These are phyloP conservation scores for Macadamia tetraphylla DNA, from an alignment of 164 flowering plant genomes.

Conservation along the genomic window DNA sequence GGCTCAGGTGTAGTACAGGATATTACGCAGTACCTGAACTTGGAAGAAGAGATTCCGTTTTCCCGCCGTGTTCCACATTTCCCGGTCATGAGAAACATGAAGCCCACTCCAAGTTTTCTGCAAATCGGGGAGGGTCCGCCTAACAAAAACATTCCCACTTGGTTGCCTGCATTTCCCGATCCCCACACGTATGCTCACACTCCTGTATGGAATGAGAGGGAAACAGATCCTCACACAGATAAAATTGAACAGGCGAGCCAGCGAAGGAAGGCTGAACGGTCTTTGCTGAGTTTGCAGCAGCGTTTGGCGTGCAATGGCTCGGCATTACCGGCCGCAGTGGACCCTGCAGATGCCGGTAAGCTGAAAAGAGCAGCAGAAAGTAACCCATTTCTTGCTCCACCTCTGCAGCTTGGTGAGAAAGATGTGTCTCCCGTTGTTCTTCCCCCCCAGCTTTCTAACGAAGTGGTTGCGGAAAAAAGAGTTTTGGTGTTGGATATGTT, in stretches of 20 bases:
- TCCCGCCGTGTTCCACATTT: slow-evolving; percentile 61
- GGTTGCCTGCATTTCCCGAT: slow-evolving; percentile 98
- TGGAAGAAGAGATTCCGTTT: slow-evolving; percentile 68
- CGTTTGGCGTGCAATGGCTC: slow-evolving; percentile 46
- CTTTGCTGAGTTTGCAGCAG: slow-evolving; percentile 87
- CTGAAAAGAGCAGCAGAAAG: slow-evolving; percentile 18
- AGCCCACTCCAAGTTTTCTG: slow-evolving; percentile 52
- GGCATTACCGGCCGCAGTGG: slow-evolving; percentile 15
- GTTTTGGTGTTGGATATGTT: slow-evolving; percentile 61
- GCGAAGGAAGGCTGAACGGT: slow-evolving; percentile 83
- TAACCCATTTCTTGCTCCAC: slow-evolving; percentile 50
- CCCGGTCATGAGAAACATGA: slow-evolving; percentile 45
- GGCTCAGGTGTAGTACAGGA: slow-evolving; percentile 51
- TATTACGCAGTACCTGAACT: slow-evolving; percentile 33
- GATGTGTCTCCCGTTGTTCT: slow-evolving; percentile 33
- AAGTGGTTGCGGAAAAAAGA: slow-evolving; percentile 20
- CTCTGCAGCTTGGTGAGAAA: slow-evolving; percentile 44
- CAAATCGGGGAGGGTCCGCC: slow-evolving; percentile 63
- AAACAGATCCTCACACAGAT: slow-evolving; percentile 59
- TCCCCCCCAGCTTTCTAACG: slow-evolving; percentile 30
- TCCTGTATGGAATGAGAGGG: slow-evolving; percentile 79
- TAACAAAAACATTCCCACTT: slow-evolving; percentile 63
- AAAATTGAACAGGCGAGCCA: slow-evolving; percentile 80
- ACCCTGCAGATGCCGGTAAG: slow-evolving; percentile 13
- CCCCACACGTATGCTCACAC: slow-evolving; percentile 74